Conservation (phyloP, 2,329 filamentous ascomycete genomes). For the Aureobasidium sp. region DNA sequence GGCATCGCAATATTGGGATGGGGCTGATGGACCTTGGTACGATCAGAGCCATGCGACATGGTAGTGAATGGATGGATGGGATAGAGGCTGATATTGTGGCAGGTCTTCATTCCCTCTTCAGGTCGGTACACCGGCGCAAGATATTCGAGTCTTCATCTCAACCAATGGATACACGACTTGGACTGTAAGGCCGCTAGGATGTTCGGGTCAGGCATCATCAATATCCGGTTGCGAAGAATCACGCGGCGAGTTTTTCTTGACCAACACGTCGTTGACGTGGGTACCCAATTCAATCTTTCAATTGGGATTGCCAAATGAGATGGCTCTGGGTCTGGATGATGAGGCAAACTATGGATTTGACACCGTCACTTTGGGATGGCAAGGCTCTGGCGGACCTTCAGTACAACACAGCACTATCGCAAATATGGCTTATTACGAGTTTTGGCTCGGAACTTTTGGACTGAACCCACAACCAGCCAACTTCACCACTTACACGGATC, state of each 20-base stretch:
- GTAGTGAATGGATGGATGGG: neutral
- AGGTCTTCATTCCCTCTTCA: constrained; percentile 34
- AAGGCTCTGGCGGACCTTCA: constrained; percentile 25
- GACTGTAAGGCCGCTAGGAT: constrained; percentile 22
- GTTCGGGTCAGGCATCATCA: constrained; percentile 21
- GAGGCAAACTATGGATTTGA: constrained; percentile 28
- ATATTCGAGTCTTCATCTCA: constrained; percentile 27
- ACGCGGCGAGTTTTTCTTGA: constrained; percentile 40
- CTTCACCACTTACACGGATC: constrained; percentile 28
- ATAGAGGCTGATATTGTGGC: constrained; percentile 23
- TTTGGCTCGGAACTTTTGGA: constrained; percentile 30
- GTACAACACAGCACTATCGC: constrained; percentile 24
- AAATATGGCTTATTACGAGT: constrained; percentile 21
- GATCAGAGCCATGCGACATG: constrained; percentile 9
- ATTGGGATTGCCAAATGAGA: constrained; percentile 45
- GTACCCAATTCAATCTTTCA: constrained; percentile 52
- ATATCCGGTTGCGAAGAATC: constrained; percentile 24
- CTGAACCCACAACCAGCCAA: constrained; percentile 31
- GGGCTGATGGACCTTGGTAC: constrained; percentile 23
- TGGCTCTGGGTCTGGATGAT: constrained; percentile 42
- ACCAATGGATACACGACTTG: constrained; percentile 27
- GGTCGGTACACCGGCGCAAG: constrained; percentile 27
- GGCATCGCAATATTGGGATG: constrained; percentile 34
- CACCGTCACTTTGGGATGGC: constrained; percentile 29
- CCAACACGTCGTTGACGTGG: constrained; percentile 52